Conservation (phyloP, 2,329 filamentous ascomycete species). For the Aspergillus transmontanensis region DNA sequence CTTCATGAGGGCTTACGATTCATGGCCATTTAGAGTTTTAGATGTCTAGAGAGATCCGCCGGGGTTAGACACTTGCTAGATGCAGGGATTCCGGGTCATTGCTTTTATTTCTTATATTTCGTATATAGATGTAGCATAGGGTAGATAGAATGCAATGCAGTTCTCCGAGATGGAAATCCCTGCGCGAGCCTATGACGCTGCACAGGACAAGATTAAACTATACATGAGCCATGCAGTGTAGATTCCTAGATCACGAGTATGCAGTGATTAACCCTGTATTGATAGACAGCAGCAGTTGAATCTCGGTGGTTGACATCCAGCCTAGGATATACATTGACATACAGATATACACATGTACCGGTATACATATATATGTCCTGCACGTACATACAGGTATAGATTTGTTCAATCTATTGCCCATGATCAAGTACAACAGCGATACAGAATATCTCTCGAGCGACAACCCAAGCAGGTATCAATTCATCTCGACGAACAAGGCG, state of each 20-base stretch:
- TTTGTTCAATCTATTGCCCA: background rate
- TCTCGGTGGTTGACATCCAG: background rate
- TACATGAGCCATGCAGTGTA: background rate
- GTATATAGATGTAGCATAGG: conserved; percentile 1
- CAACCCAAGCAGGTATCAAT: background rate
- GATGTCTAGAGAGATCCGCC: background rate
- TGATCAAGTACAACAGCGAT: background rate
- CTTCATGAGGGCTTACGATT: background rate
- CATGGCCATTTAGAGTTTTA: background rate
- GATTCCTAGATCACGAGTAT: background rate
- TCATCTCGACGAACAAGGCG: background rate
- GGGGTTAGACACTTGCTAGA: background rate
- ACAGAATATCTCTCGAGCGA: background rate
- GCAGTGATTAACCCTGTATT: background rate
- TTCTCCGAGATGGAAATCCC: background rate
- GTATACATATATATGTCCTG: background rate
- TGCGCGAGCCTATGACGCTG: background rate
- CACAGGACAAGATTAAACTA: background rate
- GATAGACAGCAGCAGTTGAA: background rate
- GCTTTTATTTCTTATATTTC: background rate
- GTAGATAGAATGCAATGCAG: background rate
- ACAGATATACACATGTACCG: background rate
- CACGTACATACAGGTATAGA: background rate
- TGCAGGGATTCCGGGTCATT: background rate
- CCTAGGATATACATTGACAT: background rate